These are phyloP conservation scores for Lasiodiplodia sp. DNA, from an alignment of 2,329 filamentous ascomycete genomes.

Conservation along the genomic window DNA sequence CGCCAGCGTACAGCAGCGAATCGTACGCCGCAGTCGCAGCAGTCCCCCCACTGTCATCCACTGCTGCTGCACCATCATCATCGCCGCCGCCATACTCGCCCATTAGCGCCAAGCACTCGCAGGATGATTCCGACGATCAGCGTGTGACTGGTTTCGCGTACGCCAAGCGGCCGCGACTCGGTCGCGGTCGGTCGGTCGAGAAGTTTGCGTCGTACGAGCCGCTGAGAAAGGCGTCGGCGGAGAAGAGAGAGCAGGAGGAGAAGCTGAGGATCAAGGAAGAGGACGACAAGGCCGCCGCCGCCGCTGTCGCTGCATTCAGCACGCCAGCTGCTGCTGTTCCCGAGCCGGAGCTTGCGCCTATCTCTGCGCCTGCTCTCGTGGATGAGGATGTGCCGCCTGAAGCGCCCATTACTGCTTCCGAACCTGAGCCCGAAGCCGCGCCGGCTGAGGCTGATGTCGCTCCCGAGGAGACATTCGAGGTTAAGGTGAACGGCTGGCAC, in stretches of 20 bases:
- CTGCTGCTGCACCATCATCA: background rate
- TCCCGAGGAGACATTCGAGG: background rate
- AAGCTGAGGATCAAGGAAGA: constrained; percentile 17
- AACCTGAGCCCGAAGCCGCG: background rate
- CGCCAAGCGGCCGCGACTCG: constrained; percentile 20
- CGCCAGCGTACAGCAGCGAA: constrained; percentile 9
- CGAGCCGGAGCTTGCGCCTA: background rate
- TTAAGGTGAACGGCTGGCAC: constrained; percentile 21
- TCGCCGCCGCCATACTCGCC: constrained; percentile 1
- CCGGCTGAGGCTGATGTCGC: background rate
- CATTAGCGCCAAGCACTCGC: constrained; percentile 3
- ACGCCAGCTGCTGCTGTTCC: background rate
- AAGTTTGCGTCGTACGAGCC: constrained; percentile 23
- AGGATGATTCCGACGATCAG: background rate
- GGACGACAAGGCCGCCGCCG: constrained; percentile 16
- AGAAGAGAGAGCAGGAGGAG: constrained; percentile 14
- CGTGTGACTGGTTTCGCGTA: constrained; percentile 1
- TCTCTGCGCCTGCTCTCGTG: background rate
- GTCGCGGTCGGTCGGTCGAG: constrained; percentile 20
- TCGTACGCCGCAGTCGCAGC: background rate
- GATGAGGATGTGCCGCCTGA: constrained; percentile 2
- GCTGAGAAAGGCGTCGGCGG: constrained; percentile 12
- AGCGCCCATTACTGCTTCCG: background rate
- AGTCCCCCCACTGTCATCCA: background rate
- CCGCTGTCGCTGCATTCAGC: constrained; percentile 12